A percentile compares a stretch with the other conserved stretches of the same genome.
These are phyloP conservation scores for Trypanosoma caninum DNA, from an alignment of 208 protist species.

Conservation along the genomic window DNA sequence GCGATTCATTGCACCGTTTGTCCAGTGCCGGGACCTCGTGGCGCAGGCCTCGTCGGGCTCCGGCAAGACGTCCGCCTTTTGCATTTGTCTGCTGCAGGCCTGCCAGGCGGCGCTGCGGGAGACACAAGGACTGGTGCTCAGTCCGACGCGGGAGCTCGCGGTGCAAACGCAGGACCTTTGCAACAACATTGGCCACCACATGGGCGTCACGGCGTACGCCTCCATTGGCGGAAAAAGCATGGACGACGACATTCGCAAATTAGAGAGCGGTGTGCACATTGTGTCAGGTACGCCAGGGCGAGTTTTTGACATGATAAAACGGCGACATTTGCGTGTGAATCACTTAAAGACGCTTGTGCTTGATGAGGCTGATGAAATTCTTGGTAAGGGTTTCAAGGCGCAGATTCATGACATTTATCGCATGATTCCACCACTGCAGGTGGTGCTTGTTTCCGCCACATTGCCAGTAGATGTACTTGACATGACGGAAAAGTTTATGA, in stretches of 20 bases:
- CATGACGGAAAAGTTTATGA: conserved; percentile 98
- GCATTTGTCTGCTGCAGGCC: conserved; percentile 88
- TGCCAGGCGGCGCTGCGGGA: conserved; percentile 78
- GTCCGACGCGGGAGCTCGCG: conserved; percentile 98
- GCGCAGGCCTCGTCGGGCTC: conserved; percentile 98
- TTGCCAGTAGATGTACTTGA: conserved; percentile 90
- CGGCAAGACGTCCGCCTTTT: conserved; percentile 98
- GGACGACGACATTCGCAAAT: conserved; percentile 90
- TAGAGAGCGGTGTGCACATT: conserved; percentile 93
- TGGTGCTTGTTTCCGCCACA: conserved; percentile 89
- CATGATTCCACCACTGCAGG: conserved; percentile 89
- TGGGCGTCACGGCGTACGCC: conserved; percentile 86
- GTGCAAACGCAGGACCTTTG: conserved; percentile 95
- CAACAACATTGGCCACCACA: conserved; percentile 93
- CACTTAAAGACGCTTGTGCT: conserved; percentile 94
- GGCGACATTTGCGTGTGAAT: conserved; percentile 75
- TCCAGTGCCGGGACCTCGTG: conserved; percentile 93
- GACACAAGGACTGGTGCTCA: conserved; percentile 96
- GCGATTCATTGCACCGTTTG: conserved; percentile 93
- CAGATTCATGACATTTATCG: conserved; percentile 99
- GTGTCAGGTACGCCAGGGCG: conserved; percentile 98
- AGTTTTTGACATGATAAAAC: conserved; percentile 97
- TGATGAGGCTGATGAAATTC: conserved; percentile 99
- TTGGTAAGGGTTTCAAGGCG: conserved; percentile 98
- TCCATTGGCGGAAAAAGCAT: conserved; percentile 92